Base-by-base conservation (phyloP, 2,329 filamentous ascomycete species). In the Aspergillus tamarii region DNA sequence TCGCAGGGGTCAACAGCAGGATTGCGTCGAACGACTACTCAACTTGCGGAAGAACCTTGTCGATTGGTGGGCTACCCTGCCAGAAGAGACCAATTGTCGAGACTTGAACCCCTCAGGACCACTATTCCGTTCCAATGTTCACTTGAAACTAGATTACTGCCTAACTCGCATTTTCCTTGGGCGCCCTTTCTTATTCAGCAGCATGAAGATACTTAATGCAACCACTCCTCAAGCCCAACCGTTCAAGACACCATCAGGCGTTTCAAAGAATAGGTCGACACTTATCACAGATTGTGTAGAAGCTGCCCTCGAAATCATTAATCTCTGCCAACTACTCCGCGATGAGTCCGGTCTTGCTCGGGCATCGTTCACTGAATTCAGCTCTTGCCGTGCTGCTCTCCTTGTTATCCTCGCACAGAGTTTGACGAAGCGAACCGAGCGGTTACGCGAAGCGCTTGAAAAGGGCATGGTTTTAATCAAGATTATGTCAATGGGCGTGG, bases 311-410 rank as follows among this genome's bases (percentile, higher is more conserved):
- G 79, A 82, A 61, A 81, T 84, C 12, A 78, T 86, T 21, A 81
- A 84, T 50, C 78, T 84, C 5, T 85, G 84, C 65, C 81, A 81
- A 46, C 74, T 82, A 4, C 78, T 86, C 5, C 80, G 82, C 45
- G 81, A 81, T 52, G 82, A 81, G n/a, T 81, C 82, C 16, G 84
- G 84, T 19, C 82, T 86, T 59, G 84, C 84, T 7, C 80, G 84
- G 34, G 83, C 84, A 3, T 85, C 84, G 0, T 86, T 86, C 67
- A 85, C 84, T 4, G 84, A 87, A 66, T 86, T 85, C 69, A 85
- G 83, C 69, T 83, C 84, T 3, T 85, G 84, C 57, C 83, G 84
- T 48, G 84, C 84, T 11, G 84, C 84, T 10, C 74, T 86, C 7
- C 76, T 86, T 3, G 84, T 86, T 32, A 78, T 80, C 19, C 66